Evolutionary conservation across 2,329 filamentous ascomycete genomes (phyloP).

Genomic region (Xylaria multiplex): DNA sequence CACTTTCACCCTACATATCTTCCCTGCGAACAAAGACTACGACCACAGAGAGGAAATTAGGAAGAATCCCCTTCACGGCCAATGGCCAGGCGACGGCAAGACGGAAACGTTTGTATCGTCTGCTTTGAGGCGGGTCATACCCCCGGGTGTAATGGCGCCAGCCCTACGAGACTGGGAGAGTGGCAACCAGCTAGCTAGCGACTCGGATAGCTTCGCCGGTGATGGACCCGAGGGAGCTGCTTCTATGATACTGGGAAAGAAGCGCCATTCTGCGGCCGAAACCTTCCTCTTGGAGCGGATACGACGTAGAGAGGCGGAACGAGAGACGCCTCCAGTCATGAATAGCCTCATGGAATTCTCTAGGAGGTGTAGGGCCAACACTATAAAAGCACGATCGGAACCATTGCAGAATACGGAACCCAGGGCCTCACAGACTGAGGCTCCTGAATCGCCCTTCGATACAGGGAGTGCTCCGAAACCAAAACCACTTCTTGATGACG

Average conservation of each 20-base stretch:
- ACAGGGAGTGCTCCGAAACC: neutral
- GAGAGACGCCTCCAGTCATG: conserved; percentile 44
- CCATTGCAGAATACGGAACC: neutral
- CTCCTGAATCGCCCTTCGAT: neutral
- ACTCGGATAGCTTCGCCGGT: conserved; percentile 40
- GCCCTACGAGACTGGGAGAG: conserved; percentile 49
- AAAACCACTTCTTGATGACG: conserved; percentile 6
- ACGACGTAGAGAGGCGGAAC: conserved; percentile 34
- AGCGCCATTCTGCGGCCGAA: conserved; percentile 34
- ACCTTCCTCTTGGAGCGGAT: conserved; percentile 43
- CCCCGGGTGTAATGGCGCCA: conserved; percentile 43
- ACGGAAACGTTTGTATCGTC: conserved; percentile 45
- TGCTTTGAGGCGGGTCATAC: conserved; percentile 43
- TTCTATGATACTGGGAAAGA: conserved; percentile 39
- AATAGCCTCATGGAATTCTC: conserved; percentile 42
- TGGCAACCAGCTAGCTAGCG: conserved; percentile 44
- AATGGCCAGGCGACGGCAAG: conserved; percentile 43
- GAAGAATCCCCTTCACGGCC: conserved; percentile 45
- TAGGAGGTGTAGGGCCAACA: conserved; percentile 24
- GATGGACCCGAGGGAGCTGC: conserved; percentile 43
- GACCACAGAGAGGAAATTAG: conserved; percentile 43
- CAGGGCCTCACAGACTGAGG: neutral
- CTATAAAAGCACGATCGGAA: neutral
- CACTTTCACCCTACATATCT: conserved; percentile 47
- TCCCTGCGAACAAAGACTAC: conserved; percentile 44